Evolutionary conservation across 106 monocot genomes (phyloP), one percentile per base, ranked within the genome.

Genomic region (Gastrodia elata): DNA sequence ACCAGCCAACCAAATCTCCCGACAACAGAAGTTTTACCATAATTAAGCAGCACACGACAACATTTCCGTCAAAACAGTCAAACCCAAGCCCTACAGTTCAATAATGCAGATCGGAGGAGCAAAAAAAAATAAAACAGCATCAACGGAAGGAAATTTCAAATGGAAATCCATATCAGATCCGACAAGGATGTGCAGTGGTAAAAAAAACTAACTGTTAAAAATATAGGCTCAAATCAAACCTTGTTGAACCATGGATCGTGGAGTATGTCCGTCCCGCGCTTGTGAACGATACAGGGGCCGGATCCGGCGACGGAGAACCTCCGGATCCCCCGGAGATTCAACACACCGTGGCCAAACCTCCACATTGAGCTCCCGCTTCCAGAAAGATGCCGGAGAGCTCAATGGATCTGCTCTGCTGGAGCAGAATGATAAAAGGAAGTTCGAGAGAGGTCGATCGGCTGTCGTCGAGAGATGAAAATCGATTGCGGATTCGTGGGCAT

Each of bases 231-330:
- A 13, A 30, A 8, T 7, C 40, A 20, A 48, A 93, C 97, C 87
- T 97, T 97, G 58, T 97, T 97, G 71, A 87, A 97, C 93, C 90
- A 97, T 0, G 97, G 97, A 86, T 97, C 97, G 43, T 97, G 93
- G 72, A 97, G 93, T 48, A 97, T 97, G 65, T 97, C 97, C 14
- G 88, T 97, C 36, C 97, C 97, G 5, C 93, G 87, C 90, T 97
- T 97, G 75, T 88, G 84, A 28, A 97, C 92, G 88, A 97, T 93
- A 78, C 90, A 92, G 15, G 97, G 97, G 14, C 88, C 92, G 1
- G 92, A 77, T 7, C 86, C 78, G 42, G 86, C 86, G 28, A 75
- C 71, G 43, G 97, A 90, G 61, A 86, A 75, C 38, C 83, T 37
- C 81, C 93, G 84, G 64, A 39, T 70, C 70, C 81, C 90, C 67